Conservation (phyloP, 2,329 filamentous ascomycete species). For the Botrytis elliptica region DNA sequence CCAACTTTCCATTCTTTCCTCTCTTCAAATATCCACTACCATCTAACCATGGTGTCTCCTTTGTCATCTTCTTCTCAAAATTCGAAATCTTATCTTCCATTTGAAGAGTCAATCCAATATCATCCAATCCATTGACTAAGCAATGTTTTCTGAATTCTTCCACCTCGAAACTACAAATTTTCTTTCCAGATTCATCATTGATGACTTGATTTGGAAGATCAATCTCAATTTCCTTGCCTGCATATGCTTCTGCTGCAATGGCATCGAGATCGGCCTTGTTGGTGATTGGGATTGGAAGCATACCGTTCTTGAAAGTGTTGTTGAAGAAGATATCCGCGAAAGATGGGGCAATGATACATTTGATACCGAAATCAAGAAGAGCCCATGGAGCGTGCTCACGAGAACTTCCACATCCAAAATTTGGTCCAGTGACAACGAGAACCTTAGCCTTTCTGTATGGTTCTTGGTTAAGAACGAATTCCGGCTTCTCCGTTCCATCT, state of each 20-base stretch:
- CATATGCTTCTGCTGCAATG: slow-evolving; percentile 59
- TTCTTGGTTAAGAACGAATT: slow-evolving; percentile 88
- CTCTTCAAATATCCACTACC: slow-evolving; percentile 74
- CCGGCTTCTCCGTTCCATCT: slow-evolving; percentile 70
- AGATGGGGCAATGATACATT: slow-evolving; percentile 88
- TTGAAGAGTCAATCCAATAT: slow-evolving; percentile 91
- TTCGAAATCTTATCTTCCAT: slow-evolving; percentile 80
- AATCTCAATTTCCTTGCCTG: slow-evolving; percentile 80
- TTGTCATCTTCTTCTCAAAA: slow-evolving; percentile 62
- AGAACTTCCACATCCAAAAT: slow-evolving; percentile 92
- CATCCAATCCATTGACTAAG: slow-evolving; percentile 85
- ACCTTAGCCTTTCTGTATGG: slow-evolving; percentile 84
- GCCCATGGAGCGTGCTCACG: slow-evolving; percentile 98
- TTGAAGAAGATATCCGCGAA: slow-evolving; percentile 97
- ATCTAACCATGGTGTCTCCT: slow-evolving; percentile 78
- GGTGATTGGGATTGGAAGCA: slow-evolving; percentile 80
- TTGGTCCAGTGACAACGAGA: slow-evolving; percentile 83
- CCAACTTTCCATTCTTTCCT: slow-evolving; percentile 53
- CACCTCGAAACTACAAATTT: slow-evolving; percentile 77
- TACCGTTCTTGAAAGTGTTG: slow-evolving; percentile 99
- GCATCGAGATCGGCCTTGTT: slow-evolving; percentile 21
- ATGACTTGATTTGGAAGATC: slow-evolving; percentile 82
- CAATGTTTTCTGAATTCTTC: slow-evolving; percentile 94
- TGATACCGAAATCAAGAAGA: slow-evolving; percentile 93
- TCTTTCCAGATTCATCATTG: slow-evolving; percentile 69